A percentile compares a stretch with the other conserved stretches of the same genome.
These are phyloP conservation scores for Flagelloscypha sp. DNA, from an alignment of 768 basidiomycete species.

Conservation along the genomic window DNA sequence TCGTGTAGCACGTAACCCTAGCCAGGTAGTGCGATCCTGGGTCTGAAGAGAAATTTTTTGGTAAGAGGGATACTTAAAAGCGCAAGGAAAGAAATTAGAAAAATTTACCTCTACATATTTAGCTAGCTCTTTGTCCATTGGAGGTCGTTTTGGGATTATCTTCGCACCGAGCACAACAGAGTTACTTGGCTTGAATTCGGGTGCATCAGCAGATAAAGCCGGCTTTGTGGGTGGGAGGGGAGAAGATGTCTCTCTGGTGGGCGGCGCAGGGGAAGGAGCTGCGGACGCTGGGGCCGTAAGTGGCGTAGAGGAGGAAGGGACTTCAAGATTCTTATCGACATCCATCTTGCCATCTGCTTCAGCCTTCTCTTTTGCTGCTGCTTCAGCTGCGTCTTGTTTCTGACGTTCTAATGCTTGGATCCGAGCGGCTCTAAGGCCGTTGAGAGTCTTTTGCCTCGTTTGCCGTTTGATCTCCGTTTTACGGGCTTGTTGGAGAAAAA, in stretches of 20 bases:
- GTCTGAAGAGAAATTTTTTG: slow-evolving; percentile 35
- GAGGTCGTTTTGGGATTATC: slow-evolving; percentile 21
- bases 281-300: slow-evolving; percentile 19
- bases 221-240: too few species aligned
- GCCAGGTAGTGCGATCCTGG: slow-evolving; percentile 74
- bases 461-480: slow-evolving; percentile 58
- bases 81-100: slow-evolving; percentile 7
- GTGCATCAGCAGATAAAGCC: too few species aligned
- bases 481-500: slow-evolving; percentile 65
- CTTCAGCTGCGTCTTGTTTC: slow-evolving; percentile 30
- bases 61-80: slow-evolving; percentile 1
- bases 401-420: slow-evolving; percentile 34
- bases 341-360: slow-evolving; percentile 16
- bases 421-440: slow-evolving; percentile 27
- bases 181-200: too few species aligned
- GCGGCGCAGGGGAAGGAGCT: slow-evolving; percentile 21
- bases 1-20: slow-evolving; percentile 69
- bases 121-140: slow-evolving; percentile 41
- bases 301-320: slow-evolving; percentile 14
- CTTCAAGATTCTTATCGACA: slow-evolving; percentile 11
- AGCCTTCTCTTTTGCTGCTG: slow-evolving; percentile 21
- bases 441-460: slow-evolving; percentile 30
- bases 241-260: too few species aligned
- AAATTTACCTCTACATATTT: slow-evolving; percentile 56
- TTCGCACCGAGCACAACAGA: too few species aligned